Evolutionary conservation across 768 basidiomycete genomes (phyloP).

Genomic region (Amyloporia xantha): DNA sequence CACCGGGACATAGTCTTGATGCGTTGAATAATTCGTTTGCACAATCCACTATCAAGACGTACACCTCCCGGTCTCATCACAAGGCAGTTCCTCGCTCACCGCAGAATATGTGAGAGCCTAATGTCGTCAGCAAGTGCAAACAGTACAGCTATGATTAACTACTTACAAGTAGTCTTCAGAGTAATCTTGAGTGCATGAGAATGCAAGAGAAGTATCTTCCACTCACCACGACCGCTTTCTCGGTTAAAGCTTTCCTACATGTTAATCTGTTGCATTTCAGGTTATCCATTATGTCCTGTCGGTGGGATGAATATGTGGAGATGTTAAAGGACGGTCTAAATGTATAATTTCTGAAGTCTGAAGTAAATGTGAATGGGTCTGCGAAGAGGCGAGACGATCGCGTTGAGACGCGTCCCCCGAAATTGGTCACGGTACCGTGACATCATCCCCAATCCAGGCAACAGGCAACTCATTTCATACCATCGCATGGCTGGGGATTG

Average conservation of each 20-base stretch:
- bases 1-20: conserved; percentile 75
- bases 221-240: conserved; percentile 82
- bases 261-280: conserved; percentile 75
- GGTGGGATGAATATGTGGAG: not conserved
- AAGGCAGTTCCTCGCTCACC: conserved; percentile 30
- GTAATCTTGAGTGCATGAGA: too few species aligned
- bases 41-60: conserved; percentile 54
- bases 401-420: too few species aligned
- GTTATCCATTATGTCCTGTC: conserved; percentile 57
- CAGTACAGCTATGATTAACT: not conserved
- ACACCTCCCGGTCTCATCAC: not conserved
- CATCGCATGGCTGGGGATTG: too few species aligned
- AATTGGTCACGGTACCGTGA: too few species aligned
- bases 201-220: too few species aligned
- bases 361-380: too few species aligned
- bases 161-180: conserved; percentile 53
- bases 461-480: too few species aligned
- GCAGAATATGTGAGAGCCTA: conserved; percentile 83
- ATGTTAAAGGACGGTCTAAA: too few species aligned
- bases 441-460: too few species aligned
- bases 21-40: conserved; percentile 79
- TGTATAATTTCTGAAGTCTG: too few species aligned
- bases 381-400: too few species aligned
- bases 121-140: not conserved
- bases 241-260: conserved; percentile 58